These are phyloP conservation scores for Globisporangium yorkense DNA, from an alignment of 352 stramenopile species.

Conservation along the genomic window DNA sequence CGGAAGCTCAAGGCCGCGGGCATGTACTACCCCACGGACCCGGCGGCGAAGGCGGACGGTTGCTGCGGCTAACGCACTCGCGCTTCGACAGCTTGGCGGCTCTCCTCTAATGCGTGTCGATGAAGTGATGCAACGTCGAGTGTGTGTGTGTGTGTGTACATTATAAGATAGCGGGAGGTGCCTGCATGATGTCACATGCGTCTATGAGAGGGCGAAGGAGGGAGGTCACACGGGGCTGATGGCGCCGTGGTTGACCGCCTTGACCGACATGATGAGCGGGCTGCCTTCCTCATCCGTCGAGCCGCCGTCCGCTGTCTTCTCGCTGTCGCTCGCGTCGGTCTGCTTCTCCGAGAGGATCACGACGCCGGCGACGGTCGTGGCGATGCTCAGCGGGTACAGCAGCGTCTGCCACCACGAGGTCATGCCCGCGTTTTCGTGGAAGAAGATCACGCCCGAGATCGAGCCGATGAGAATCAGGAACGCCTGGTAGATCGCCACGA, in stretches of 20 bases:
- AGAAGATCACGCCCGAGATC: conserved; percentile 84
- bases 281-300: conserved; percentile 36
- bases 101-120: not conserved
- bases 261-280: conserved; percentile 37
- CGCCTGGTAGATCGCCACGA: conserved; percentile 82
- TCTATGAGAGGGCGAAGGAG: not conserved
- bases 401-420: conserved; percentile 74
- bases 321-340: conserved; percentile 44
- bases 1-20: conserved; percentile 78
- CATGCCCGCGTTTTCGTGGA: conserved; percentile 82
- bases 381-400: conserved; percentile 72
- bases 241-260: conserved; percentile 30
- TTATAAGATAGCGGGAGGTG: not conserved
- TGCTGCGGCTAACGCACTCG: conserved; percentile 29
- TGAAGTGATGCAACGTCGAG: not conserved
- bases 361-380: conserved; percentile 72
- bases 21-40: conserved; percentile 69
- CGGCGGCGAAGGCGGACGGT: conserved; percentile 35
- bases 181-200: not conserved
- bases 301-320: conserved; percentile 25
- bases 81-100: not conserved
- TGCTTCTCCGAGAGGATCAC: conserved; percentile 82
- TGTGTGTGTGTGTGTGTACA: not conserved
- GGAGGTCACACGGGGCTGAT: conserved; percentile 17
- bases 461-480: conserved; percentile 84